Evolutionary conservation across 2,329 filamentous ascomycete species (phyloP), one percentile per base, ranked within the genome.

Genomic region (Phialophora tarda): DNA sequence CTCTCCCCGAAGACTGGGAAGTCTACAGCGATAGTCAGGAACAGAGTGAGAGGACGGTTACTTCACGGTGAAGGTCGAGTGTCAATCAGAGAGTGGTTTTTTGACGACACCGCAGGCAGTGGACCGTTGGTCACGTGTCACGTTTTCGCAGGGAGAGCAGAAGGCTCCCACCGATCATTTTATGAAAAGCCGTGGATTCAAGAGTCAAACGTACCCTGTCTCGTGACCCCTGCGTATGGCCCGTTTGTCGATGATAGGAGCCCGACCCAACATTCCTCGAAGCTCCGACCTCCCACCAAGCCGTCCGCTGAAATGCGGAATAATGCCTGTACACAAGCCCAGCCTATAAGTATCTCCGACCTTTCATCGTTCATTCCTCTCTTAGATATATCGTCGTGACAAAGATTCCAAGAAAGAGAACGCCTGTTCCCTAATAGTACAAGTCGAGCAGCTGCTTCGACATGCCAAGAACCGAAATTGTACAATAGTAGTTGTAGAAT

Each of bases 401-500:
- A 63, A 58, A 58, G n/a, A 41, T 21, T 14, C 28, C 50, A 64
- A 63, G 50, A 50, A 55, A 54, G 51, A 66, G 41, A 66, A 44
- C 48, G 38, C 53, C 63, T 48, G 17, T 48, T 63, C 68, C 63
- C 68, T 70, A 66, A 47, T 66, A 62, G 65, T 70, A 70, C 68
- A 70, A 64, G 65, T 62, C 65, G 61, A 68, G 65, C 68, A 30
- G 51, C 63, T 56, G 62, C 65, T 30, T 64, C 58, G 60, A 66
- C 68, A 66, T 68, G 68, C 60, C 57, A 51, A 68, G 65, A 68
- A 70, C 23, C 50, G 63, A 68, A 68, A 59, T 59, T 62, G 63
- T 66, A 70, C 56, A 69, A 61, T 26, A 57, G 62, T 63, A 28
- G 51, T 50, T 50, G 61, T 8, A 47, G 65, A 54, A 34, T 62